These are phyloP conservation scores for Alternaria hordeiaustralica DNA, from an alignment of 2,329 filamentous ascomycete genomes.

Conservation along the genomic window DNA sequence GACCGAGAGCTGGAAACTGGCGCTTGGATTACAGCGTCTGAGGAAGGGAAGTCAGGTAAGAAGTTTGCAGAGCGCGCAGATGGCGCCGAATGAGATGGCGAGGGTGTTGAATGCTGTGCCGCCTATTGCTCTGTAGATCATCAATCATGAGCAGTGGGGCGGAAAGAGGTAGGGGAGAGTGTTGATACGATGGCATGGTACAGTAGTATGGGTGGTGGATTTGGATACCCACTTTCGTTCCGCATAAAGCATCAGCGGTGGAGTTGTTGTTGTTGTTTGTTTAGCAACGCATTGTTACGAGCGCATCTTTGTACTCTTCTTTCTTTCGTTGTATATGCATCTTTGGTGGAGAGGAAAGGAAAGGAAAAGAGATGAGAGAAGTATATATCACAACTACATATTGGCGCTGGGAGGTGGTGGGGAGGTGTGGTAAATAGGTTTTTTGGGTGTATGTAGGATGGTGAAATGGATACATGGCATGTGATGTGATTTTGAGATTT, in stretches of 20 bases:
- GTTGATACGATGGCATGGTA: not conserved
- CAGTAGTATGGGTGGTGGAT: not conserved
- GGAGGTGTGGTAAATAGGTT: not conserved
- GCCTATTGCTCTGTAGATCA: conserved; percentile 16
- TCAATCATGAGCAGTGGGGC: not conserved
- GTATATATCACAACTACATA: not conserved
- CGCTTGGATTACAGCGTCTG: conserved; percentile 63
- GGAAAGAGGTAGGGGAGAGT: not conserved
- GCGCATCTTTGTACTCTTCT: not conserved
- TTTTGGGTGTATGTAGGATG: not conserved
- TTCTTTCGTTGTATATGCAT: not conserved
- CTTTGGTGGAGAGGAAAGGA: not conserved
- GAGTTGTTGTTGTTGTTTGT: not conserved
- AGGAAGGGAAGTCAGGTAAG: conserved; percentile 63
- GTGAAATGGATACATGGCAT: too few species aligned
- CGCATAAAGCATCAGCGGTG: not conserved
- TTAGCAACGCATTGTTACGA: not conserved
- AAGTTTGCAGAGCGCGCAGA: conserved; percentile 59
- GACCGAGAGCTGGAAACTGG: conserved; percentile 68
- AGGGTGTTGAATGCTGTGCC: conserved; percentile 46
- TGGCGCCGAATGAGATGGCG: conserved; percentile 56
- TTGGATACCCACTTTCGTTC: not conserved
- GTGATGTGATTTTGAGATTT: too few species aligned
- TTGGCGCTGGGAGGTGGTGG: not conserved
- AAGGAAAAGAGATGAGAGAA: not conserved